A percentile compares a stretch with the other conserved stretches of the same genome.
phyloP scores from a whole-genome alignment of 176 grass and related monocot genomes.

The Aegilops bicornis region DNA sequence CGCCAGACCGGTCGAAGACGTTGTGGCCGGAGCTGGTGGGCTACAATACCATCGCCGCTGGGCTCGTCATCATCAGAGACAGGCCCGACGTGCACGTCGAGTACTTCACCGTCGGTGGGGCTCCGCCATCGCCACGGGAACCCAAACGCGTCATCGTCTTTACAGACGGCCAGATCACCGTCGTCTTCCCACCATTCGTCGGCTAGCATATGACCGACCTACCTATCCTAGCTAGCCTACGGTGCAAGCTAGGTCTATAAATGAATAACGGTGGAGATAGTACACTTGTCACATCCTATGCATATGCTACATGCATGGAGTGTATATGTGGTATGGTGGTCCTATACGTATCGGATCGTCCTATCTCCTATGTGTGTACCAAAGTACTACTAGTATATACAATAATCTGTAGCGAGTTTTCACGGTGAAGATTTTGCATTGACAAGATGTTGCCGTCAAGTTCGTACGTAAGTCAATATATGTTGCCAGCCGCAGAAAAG shows the following conservation, averaged over 20 bases:
- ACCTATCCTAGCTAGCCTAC: neutral
- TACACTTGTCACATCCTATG: no score
- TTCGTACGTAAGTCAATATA: neutral
- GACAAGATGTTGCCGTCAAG: neutral
- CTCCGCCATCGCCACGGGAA: neutral
- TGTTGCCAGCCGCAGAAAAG: no score
- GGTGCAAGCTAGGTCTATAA: no score
- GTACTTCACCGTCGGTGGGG: neutral
- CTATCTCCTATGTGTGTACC: neutral
- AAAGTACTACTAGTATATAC: neutral
- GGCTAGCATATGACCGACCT: neutral
- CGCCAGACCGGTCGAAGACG: neutral
- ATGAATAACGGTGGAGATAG: neutral
- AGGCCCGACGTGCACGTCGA: neutral
- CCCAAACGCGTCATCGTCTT: neutral
- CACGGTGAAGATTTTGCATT: neutral
- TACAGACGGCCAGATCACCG: neutral
- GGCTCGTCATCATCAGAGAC: neutral
- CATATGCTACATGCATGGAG: neutral
- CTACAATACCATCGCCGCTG: neutral
- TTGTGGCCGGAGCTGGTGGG: conserved; percentile 32
- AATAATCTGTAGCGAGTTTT: neutral
- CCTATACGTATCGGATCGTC: neutral
- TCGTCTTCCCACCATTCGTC: neutral
- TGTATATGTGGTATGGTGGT: no score